Percentiles rank a stretch among this genome's conserved stretches.
Evolutionary conservation across 768 basidiomycete species (phyloP).

Genomic region (Collybia mongolica): DNA sequence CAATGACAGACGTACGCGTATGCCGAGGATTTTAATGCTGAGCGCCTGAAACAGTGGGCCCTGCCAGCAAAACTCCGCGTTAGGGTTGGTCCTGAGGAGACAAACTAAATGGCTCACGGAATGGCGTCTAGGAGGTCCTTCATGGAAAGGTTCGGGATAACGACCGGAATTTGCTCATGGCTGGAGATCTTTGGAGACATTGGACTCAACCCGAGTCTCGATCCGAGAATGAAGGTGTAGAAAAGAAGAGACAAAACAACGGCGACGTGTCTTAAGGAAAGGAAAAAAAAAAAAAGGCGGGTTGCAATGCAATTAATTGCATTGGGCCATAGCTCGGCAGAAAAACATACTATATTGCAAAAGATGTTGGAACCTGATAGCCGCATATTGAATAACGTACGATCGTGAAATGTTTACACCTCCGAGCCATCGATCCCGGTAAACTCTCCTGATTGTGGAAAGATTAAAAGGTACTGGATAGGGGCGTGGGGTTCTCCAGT

Average conservation of each 20-base stretch:
- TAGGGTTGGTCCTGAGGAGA: not conserved
- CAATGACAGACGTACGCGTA: conserved; percentile 51
- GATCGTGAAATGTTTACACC: not conserved
- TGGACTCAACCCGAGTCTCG: conserved; percentile 1
- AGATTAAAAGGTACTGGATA: no score
- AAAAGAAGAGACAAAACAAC: not conserved
- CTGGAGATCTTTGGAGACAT: conserved; percentile 7
- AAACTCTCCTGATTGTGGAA: no score
- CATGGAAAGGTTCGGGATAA: conserved; percentile 68
- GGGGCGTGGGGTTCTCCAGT: no score
- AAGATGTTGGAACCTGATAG: not conserved
- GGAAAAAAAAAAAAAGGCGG: not conserved
- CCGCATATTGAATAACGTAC: conserved; percentile 1
- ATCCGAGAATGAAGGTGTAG: not conserved
- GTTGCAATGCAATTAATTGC: not conserved
- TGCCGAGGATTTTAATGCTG: conserved; percentile 60
- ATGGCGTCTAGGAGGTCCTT: conserved; percentile 75
- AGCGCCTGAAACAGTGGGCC: conserved; percentile 76
- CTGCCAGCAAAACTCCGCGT: conserved; percentile 24
- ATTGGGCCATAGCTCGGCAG: not conserved
- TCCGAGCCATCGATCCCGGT: no score
- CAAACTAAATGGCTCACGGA: conserved; percentile 33
- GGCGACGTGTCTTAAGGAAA: not conserved
- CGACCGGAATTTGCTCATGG: conserved; percentile 40
- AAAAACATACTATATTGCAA: not conserved